Evolutionary conservation across 495 filamentous ascomycete species (phyloP).

Genomic region (Trichoderma gamsii): DNA sequence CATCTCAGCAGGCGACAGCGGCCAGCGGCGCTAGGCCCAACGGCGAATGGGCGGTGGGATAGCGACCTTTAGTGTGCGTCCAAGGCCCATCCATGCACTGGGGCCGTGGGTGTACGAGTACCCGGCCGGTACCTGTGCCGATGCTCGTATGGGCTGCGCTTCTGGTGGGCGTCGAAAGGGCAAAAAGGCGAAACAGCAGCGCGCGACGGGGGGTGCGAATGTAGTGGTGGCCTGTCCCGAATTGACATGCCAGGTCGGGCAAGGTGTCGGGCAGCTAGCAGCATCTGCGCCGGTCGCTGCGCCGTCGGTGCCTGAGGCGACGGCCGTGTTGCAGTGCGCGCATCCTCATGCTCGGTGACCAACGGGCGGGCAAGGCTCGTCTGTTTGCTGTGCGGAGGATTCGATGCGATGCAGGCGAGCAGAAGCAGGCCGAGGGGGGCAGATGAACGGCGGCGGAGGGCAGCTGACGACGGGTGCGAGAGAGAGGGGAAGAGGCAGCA

Average conservation of each 20-base stretch:
- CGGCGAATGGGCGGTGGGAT: conserved; percentile 14
- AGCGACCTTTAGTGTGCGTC: conserved; percentile 9
- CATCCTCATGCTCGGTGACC: neutral
- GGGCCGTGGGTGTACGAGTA: conserved; percentile 11
- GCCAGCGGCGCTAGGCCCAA: conserved; percentile 14
- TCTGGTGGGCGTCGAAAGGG: neutral
- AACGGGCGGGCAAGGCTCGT: neutral
- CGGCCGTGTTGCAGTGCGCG: neutral
- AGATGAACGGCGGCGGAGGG: neutral
- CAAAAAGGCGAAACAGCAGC: neutral
- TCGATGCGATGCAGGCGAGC: neutral
- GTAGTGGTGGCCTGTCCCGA: neutral
- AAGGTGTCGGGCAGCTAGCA: neutral
- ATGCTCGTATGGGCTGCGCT: neutral
- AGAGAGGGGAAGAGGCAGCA: conserved; percentile 6
- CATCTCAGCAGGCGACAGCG: conserved; percentile 8
- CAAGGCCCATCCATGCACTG: conserved; percentile 7
- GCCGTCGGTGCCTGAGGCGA: neutral
- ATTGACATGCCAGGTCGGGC: too few species aligned
- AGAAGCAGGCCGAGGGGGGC: neutral
- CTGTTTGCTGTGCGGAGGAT: neutral
- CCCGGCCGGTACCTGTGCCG: neutral
- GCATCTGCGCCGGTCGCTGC: neutral
- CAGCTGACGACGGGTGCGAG: neutral
- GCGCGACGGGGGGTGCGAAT: conserved; percentile 10